Percentiles rank a stretch among this genome's conserved stretches.
These are phyloP conservation scores for Sugiyamaella floridensis DNA, from an alignment of 805 yeast genomes.

Conservation along the genomic window DNA sequence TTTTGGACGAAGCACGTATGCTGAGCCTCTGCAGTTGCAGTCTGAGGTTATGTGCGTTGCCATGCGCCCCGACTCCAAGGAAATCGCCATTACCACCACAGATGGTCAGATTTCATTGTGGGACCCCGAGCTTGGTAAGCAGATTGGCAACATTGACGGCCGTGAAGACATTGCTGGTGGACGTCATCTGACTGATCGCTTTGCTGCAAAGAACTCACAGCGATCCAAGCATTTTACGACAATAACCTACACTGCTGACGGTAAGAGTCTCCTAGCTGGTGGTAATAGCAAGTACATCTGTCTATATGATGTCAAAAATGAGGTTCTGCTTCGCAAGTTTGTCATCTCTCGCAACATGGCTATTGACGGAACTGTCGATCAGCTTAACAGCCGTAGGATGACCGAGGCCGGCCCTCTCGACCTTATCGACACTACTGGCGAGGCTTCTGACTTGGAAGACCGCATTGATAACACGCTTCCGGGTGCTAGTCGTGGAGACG, in stretches of 20 bases:
- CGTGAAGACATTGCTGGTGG: slow-evolving; percentile 83
- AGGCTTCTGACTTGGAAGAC: slow-evolving; percentile 77
- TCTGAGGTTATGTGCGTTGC: slow-evolving; percentile 79
- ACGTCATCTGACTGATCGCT: slow-evolving; percentile 73
- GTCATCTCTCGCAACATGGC: slow-evolving; percentile 85
- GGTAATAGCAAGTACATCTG: slow-evolving; percentile 91
- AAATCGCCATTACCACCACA: slow-evolving; percentile 78
- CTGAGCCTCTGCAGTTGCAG: slow-evolving; percentile 81
- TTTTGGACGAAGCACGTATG: slow-evolving; percentile 77
- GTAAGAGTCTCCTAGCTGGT: slow-evolving; percentile 79
- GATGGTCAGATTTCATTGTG: slow-evolving; percentile 83
- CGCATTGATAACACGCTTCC: slow-evolving; percentile 71
- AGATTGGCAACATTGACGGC: slow-evolving; percentile 77
- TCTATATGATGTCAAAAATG: slow-evolving; percentile 81
- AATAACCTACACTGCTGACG: slow-evolving; percentile 82
- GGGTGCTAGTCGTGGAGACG: slow-evolving; percentile 80
- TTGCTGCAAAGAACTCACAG: slow-evolving; percentile 69
- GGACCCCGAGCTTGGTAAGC: slow-evolving; percentile 76
- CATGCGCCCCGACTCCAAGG: slow-evolving; percentile 89
- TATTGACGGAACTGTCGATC: slow-evolving; percentile 76
- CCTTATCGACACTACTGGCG: slow-evolving; percentile 78
- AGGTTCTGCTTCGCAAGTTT: slow-evolving; percentile 75
- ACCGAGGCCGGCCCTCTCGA: slow-evolving; percentile 85
- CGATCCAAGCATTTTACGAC: slow-evolving; percentile 80
- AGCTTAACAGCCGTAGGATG: slow-evolving; percentile 71